These are phyloP conservation scores for Ceratocystis ficicola DNA, from an alignment of 2,329 filamentous ascomycete genomes.

Conservation along the genomic window DNA sequence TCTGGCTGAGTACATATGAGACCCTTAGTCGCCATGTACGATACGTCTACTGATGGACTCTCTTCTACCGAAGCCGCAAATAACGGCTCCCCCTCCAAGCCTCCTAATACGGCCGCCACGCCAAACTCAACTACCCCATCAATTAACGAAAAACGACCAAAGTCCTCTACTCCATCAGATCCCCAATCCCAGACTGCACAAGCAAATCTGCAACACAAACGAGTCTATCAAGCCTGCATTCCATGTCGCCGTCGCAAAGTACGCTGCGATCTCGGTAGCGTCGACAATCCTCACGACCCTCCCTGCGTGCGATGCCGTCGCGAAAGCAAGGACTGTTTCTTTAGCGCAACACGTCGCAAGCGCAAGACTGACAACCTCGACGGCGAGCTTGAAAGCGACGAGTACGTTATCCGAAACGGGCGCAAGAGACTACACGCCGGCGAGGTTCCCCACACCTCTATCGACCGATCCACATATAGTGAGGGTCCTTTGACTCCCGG, in stretches of 20 bases:
- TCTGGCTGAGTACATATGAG: slow-evolving; percentile 1
- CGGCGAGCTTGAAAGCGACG: slow-evolving; percentile 41
- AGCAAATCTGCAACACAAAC: slow-evolving; percentile 39
- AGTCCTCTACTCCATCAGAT: slow-evolving; percentile 1
- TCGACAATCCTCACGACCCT: slow-evolving; percentile 87
- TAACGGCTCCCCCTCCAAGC: slow-evolving; percentile 8
- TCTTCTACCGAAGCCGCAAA: slow-evolving; percentile 20
- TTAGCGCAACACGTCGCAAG: slow-evolving; percentile 88
- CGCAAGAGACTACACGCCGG: slow-evolving; percentile 48
- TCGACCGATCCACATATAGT: slow-evolving; percentile 37
- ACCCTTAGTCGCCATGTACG: slow-evolving; percentile 12
- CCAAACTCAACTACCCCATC: neutral
- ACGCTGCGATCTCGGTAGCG: slow-evolving; percentile 54
- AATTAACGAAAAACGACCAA: neutral
- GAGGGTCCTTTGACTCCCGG: slow-evolving; percentile 52
- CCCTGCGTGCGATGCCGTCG: slow-evolving; percentile 88
- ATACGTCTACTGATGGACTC: neutral
- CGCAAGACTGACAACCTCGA: slow-evolving; percentile 57
- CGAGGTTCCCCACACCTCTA: slow-evolving; percentile 28
- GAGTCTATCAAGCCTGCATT: slow-evolving; percentile 52
- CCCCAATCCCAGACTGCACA: slow-evolving; percentile 12
- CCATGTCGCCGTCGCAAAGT: slow-evolving; percentile 51
- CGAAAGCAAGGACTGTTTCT: slow-evolving; percentile 94
- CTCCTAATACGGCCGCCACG: neutral
- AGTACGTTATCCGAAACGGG: slow-evolving; percentile 61